A percentile compares a stretch with the other conserved stretches of the same genome.
phyloP scores from a whole-genome alignment of 805 yeast species.

The Blastobotrys muscicola region DNA sequence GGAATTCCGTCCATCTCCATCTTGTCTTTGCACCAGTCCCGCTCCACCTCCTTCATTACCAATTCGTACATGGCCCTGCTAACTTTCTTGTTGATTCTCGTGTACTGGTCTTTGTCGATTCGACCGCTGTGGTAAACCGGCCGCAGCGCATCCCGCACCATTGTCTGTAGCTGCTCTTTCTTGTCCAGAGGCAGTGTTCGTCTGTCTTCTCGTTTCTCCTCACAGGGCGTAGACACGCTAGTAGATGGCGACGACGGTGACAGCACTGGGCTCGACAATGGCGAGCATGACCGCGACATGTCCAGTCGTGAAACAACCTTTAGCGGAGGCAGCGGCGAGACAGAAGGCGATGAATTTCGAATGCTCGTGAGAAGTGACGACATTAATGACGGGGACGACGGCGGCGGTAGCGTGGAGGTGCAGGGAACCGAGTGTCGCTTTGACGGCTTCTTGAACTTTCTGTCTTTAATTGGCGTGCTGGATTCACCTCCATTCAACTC shows the following conservation, averaged over 20 bases:
- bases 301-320: too few relatives aligned
- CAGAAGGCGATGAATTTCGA: conserved; percentile 8
- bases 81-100: conserved; percentile 50
- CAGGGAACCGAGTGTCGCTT: conserved; percentile 2
- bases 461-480: conserved; percentile 4
- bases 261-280: not conserved
- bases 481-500: conserved; percentile 9
- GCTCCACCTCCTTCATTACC: too few relatives aligned
- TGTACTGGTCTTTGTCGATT: conserved; percentile 37
- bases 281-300: too few relatives aligned
- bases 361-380: conserved; percentile 19
- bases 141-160: conserved; percentile 45
- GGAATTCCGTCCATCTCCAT: too few relatives aligned
- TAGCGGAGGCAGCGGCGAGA: too few relatives aligned
- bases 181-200: conserved; percentile 29
- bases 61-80: conserved; percentile 47
- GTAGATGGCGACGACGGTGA: conserved; percentile 5
- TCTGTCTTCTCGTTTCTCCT: not conserved
- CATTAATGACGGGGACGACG: conserved; percentile 11
- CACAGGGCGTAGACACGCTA: not conserved
- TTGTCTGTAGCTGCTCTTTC: conserved; percentile 47
- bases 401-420: not conserved
- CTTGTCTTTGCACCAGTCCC: too few relatives aligned
- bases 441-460: conserved; percentile 21
- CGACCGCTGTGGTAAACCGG: conserved; percentile 36